phyloP scores from a whole-genome alignment of 345 rosid species.

The Draba incana region DNA sequence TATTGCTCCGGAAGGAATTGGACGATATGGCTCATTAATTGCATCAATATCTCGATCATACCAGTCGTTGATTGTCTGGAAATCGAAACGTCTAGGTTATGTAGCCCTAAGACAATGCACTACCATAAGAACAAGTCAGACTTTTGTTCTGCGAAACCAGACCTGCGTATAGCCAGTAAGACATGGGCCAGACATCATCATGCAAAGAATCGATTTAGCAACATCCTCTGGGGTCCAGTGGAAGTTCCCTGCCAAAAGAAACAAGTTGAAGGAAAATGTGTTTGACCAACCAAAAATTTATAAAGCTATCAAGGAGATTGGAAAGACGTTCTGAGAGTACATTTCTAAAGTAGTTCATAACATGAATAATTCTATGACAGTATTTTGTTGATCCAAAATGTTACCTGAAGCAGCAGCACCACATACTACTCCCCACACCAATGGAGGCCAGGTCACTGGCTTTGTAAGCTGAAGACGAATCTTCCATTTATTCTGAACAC shows the following conservation, averaged over 20 bases:
- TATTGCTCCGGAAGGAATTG: slow-evolving; percentile 94
- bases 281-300: slow-evolving; percentile 18
- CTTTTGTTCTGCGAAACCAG: slow-evolving; percentile 17
- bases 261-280: slow-evolving; percentile 1
- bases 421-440: slow-evolving; percentile 94
- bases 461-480: slow-evolving; percentile 96
- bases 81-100: slow-evolving; percentile 27
- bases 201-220: slow-evolving; percentile 88
- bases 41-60: slow-evolving; percentile 98
- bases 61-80: slow-evolving; percentile 90
- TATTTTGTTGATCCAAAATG: neutral
- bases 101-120: slow-evolving; percentile 28
- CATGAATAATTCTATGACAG: neutral
- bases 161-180: slow-evolving; percentile 99
- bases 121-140: slow-evolving; percentile 3
- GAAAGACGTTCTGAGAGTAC: neutral
- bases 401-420: slow-evolving; percentile 99
- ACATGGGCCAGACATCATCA: slow-evolving; percentile 96
- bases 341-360: no score
- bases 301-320: neutral
- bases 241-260: slow-evolving; percentile 70
- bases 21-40: slow-evolving; percentile 97
- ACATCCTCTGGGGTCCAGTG: slow-evolving; percentile 93
- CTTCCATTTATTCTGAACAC: slow-evolving; percentile 91
- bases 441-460: slow-evolving; percentile 99